phyloP scores from a whole-genome alignment of 1,139 yeast genomes.

The Candida sanyaensis region DNA sequence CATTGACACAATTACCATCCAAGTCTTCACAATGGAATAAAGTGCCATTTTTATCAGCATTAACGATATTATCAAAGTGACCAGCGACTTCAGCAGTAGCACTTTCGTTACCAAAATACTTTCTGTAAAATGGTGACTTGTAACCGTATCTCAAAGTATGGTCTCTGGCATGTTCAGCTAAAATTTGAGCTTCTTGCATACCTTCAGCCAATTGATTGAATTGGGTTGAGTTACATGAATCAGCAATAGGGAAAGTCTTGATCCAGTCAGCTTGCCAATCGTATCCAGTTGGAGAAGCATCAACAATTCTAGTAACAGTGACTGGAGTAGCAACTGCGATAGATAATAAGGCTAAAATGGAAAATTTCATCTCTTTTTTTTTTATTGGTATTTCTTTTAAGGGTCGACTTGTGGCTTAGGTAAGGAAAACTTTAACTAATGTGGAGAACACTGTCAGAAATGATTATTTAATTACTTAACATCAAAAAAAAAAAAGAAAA shows the following conservation, averaged over 20 bases:
- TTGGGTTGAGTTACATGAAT: slow-evolving; percentile 22
- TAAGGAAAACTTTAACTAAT: too few species aligned
- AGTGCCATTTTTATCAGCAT: slow-evolving; percentile 27
- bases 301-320: slow-evolving; percentile 3
- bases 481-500: not conserved
- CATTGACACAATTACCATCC: slow-evolving; percentile 30
- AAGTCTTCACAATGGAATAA: slow-evolving; percentile 36
- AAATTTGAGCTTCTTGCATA: slow-evolving; percentile 18
- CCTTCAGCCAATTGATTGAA: slow-evolving; percentile 20
- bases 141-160: slow-evolving; percentile 25
- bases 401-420: too few species aligned
- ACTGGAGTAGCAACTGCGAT: slow-evolving; percentile 6
- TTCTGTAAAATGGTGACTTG: slow-evolving; percentile 21
- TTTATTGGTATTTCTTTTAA: too few species aligned
- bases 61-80: slow-evolving; percentile 25
- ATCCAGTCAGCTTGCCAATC: slow-evolving; percentile 21
- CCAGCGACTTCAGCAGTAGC: slow-evolving; percentile 33
- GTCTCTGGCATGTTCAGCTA: slow-evolving; percentile 26
- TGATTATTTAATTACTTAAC: too few species aligned
- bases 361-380: slow-evolving; percentile 5
- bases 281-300: slow-evolving; percentile 10
- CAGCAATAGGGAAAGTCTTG: slow-evolving; percentile 19
- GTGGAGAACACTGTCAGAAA: too few species aligned
- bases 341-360: slow-evolving; percentile 10
- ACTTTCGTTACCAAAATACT: slow-evolving; percentile 30